Conservation (phyloP, 352 stramenopile genomes). For the Globisporangium cederbergense region DNA sequence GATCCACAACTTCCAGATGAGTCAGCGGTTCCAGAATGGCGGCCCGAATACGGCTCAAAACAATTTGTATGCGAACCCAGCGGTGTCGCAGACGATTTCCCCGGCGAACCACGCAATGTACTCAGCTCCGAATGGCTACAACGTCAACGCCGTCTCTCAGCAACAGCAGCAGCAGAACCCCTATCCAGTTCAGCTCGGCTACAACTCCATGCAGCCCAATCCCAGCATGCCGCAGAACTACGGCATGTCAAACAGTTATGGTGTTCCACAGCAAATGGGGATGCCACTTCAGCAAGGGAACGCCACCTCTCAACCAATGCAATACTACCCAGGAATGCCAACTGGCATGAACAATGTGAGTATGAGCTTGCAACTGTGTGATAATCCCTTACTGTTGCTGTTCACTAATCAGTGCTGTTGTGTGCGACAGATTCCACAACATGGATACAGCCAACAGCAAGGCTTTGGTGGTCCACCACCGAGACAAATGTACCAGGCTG, state of each 20-base stretch:
- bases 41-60: conserved; percentile 4
- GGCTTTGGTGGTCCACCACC: conserved; percentile 5
- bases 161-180: conserved; percentile 20
- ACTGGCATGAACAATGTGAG: conserved; percentile 18
- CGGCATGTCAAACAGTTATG: conserved; percentile 29
- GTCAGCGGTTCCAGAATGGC: conserved; percentile 40
- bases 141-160: conserved; percentile 17
- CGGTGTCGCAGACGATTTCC: conserved; percentile 28
- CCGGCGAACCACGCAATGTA: conserved; percentile 44
- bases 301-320: conserved; percentile 4
- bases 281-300: conserved; percentile 13
- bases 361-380: neutral
- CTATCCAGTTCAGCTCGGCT: conserved; percentile 40
- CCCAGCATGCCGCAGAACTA: conserved; percentile 51
- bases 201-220: conserved; percentile 37
- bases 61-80: conserved; percentile 13
- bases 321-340: conserved; percentile 12
- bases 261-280: conserved; percentile 7
- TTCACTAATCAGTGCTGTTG: neutral
- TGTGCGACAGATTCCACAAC: conserved; percentile 5
- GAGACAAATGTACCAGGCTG: conserved; percentile 15
- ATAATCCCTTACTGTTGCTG: neutral
- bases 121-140: conserved; percentile 44
- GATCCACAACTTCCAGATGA: conserved; percentile 77
- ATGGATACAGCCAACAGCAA: conserved; percentile 9